A percentile compares a stretch with the other conserved stretches of the same genome.
phyloP scores from a whole-genome alignment of 2,329 filamentous ascomycete species.

The Talaromyces atroroseus region DNA sequence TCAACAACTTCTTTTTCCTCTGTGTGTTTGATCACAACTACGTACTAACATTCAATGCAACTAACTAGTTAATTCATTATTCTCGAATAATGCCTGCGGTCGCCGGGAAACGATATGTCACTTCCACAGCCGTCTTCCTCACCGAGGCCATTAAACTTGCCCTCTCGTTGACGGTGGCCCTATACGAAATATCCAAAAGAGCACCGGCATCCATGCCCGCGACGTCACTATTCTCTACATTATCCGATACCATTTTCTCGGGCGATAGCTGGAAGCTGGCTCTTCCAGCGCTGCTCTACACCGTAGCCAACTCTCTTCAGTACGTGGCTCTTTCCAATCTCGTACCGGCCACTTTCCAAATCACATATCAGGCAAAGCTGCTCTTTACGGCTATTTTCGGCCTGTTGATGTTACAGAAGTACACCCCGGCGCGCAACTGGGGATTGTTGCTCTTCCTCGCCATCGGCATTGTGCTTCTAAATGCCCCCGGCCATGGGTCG shows the following conservation, averaged over 20 bases:
- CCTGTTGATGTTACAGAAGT: conserved; percentile 66
- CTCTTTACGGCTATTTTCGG: conserved; percentile 85
- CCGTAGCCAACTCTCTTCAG: conserved; percentile 86
- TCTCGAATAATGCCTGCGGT: conserved; percentile 85
- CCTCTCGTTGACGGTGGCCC: conserved; percentile 76
- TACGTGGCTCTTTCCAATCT: conserved; percentile 88
- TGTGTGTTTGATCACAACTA: not conserved
- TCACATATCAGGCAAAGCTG: conserved; percentile 92
- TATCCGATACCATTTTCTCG: conserved; percentile 75
- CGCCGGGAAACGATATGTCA: conserved; percentile 81
- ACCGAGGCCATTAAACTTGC: conserved; percentile 88
- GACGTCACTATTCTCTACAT: conserved; percentile 71
- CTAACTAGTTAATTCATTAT: conserved; percentile 76
- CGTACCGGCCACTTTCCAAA: conserved; percentile 87
- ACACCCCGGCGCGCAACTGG: conserved; percentile 71
- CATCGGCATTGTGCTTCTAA: conserved; percentile 76
- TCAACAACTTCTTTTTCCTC: no score
- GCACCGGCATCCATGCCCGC: conserved; percentile 73
- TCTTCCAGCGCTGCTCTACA: conserved; percentile 82
- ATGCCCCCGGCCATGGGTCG: conserved; percentile 61
- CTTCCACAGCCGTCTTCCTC: conserved; percentile 88
- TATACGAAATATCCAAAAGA: conserved; percentile 78
- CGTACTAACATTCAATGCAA: conserved; percentile 4
- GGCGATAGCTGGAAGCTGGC: conserved; percentile 93
- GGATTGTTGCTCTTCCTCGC: conserved; percentile 72